Evolutionary conservation across 768 basidiomycete genomes (phyloP), one percentile per base, ranked within the genome.

Genomic region (Kockovaella imperatae): DNA sequence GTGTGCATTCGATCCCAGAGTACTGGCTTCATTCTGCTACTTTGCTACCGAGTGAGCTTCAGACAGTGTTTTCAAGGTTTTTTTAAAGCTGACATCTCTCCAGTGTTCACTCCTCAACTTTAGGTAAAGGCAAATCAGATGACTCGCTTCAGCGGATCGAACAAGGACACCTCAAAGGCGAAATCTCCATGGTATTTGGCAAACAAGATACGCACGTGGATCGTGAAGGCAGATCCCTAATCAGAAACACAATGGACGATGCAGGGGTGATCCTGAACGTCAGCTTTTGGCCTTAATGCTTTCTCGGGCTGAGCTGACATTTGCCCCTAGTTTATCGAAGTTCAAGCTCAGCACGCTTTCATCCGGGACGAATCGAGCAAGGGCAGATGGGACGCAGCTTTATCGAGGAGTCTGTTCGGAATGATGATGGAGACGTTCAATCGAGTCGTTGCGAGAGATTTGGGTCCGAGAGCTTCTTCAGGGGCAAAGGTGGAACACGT

Each of bases 331-430:
- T 90, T 91, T 69, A 73, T 95, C 50, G 93, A 97, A 69, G 88
- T 96, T 13, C 89, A 95, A 69, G 93, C 91, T 0, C 91, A 97
- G 62, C 91, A 96, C 57, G 93, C 93, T 3, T 96, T 96, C 72
- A 83, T 96, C 52, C 82, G 91, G 4, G 90, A 93, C 67, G 87
- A 90, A 60, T 78, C 79, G 5, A 87, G 84, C 25, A 96, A 95
- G 69, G 91, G 88, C 1, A 79, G 93, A 45, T 97, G 89, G 89
- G 93, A 97, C 62, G 88, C 89, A 6, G 90, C 90, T 0, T 74
- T 96, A 43, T 88, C 86, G 0, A 77, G 79, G 42, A 83, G 82
- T 18, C 67, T 89, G 26, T 90, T 90, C 67, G 73, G 74, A 1
- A 86, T 83, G 70, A 85, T 95, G 87, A 77, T 96, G 77, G 91